Evolutionary conservation across 2,329 filamentous ascomycete genomes (phyloP), one percentile per base, ranked within the genome.

Genomic region (Ramichloridium luteum): DNA sequence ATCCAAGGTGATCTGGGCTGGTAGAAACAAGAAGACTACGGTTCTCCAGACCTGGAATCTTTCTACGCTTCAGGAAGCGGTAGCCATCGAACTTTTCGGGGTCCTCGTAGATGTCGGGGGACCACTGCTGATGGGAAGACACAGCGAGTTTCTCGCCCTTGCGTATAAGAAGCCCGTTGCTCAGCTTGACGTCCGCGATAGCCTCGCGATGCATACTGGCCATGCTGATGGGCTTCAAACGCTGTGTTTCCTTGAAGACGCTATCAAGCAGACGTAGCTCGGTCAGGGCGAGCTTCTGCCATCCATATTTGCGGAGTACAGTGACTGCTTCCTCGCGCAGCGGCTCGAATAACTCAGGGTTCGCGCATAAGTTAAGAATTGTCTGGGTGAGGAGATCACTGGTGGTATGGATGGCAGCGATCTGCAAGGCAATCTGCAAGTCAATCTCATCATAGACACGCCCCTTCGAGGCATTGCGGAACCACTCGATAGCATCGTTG

Each of bases 241-340:
- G 35, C 35, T 54, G 51, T 2, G 40, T 42, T 33, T 56, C 53
- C 37, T 54, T 54, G 32, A 56, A 39, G 29, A 53, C 41, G 36
- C 49, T 53, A 35, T 56, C 53, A 28, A 56, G 40, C 12, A 54
- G 36, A 13, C 46, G 44, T 10, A 55, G 37, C 32, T 54, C 45
- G 10, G 45, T 46, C 13, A 56, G 33, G 3, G 45, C 36, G 8
- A 39, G 35, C 39, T 53, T 55, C 16, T 38, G 46, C 48, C 46
- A 52, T 12, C 50, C 47, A 13, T 48, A 37, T 31, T 44, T 37
- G 9, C 30, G 29, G 4, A 55, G 35, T 25, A 49, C 51, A 3
- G 28, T 16, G 11, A 46, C 28, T 13, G 47, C 41, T 33, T 54
- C 51, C 13, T 18, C 11, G 9, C 28, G 31, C 8, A 32, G 22